A percentile compares a stretch with the other conserved stretches of the same genome.
phyloP scores from a whole-genome alignment of 352 stramenopile genomes.

The Globisporangium apiculatum region DNA sequence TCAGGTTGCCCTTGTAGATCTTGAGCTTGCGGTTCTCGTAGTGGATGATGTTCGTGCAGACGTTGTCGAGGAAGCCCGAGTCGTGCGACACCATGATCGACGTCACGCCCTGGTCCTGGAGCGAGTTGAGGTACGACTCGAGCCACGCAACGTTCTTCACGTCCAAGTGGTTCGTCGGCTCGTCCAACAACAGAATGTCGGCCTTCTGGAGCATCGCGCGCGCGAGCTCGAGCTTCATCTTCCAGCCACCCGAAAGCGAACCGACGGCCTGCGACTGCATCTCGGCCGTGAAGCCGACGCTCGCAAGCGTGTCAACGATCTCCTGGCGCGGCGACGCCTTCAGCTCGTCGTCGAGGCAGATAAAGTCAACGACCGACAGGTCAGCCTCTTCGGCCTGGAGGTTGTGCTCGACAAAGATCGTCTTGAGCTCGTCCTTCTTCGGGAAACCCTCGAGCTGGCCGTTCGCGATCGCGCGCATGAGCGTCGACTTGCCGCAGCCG shows the following conservation, averaged over 20 bases:
- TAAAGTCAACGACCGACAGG: slow-evolving; percentile 82
- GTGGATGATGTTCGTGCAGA: slow-evolving; percentile 97
- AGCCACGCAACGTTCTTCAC: slow-evolving; percentile 91
- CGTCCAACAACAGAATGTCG: slow-evolving; percentile 95
- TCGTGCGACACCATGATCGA: slow-evolving; percentile 95
- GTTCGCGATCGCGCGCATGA: slow-evolving; percentile 95
- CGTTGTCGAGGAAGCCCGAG: slow-evolving; percentile 96
- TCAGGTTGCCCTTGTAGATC: slow-evolving; percentile 86
- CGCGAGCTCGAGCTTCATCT: slow-evolving; percentile 93
- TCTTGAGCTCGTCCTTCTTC: slow-evolving; percentile 90
- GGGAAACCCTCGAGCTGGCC: slow-evolving; percentile 96
- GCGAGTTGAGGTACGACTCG: slow-evolving; percentile 86
- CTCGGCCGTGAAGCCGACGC: slow-evolving; percentile 91
- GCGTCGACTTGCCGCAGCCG: slow-evolving; percentile 93
- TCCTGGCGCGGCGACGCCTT: slow-evolving; percentile 88
- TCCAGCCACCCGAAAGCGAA: slow-evolving; percentile 94
- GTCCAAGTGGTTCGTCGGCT: slow-evolving; percentile 94
- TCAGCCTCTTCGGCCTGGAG: slow-evolving; percentile 87
- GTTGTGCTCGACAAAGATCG: slow-evolving; percentile 97
- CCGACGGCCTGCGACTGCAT: slow-evolving; percentile 91
- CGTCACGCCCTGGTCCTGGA: slow-evolving; percentile 77
- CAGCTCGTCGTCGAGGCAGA: slow-evolving; percentile 82
- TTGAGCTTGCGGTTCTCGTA: slow-evolving; percentile 93
- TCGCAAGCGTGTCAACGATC: slow-evolving; percentile 86
- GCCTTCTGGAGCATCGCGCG: slow-evolving; percentile 93